phyloP scores from a whole-genome alignment of 2,329 filamentous ascomycete species.

The Ceratocystiopsis sp. region DNA sequence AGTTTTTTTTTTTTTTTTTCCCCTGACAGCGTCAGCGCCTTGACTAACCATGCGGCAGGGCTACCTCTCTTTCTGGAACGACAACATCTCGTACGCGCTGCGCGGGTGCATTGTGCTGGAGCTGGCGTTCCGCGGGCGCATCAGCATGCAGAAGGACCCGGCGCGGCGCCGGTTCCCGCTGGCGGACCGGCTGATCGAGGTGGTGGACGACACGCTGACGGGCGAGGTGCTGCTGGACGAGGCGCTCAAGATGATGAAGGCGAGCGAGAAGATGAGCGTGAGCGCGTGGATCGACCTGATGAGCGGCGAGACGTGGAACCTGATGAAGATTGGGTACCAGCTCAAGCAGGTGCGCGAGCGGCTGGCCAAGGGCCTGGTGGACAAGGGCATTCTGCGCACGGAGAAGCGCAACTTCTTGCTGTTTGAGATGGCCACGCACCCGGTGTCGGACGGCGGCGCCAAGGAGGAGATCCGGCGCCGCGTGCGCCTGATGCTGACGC shows the following conservation, averaged over 20 bases:
- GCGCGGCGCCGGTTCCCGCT: slow-evolving; percentile 81
- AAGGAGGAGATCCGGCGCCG: slow-evolving; percentile 94
- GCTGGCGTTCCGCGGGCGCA: slow-evolving; percentile 82
- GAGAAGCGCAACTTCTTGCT: slow-evolving; percentile 99
- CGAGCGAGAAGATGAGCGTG: slow-evolving; percentile 99
- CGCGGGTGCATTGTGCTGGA: slow-evolving; percentile 97
- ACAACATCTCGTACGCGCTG: slow-evolving; percentile 97
- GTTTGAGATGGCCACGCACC: slow-evolving; percentile 99
- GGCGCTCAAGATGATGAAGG: slow-evolving; percentile 99
- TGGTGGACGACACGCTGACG: slow-evolving; percentile 89
- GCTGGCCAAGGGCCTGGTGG: slow-evolving; percentile 88
- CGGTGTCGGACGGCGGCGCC: slow-evolving; percentile 85
- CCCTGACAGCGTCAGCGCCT: not conserved
- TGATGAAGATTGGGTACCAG: slow-evolving; percentile 99
- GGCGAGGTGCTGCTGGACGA: slow-evolving; percentile 96
- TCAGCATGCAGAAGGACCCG: slow-evolving; percentile 97
- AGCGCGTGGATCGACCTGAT: slow-evolving; percentile 98
- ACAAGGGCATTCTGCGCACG: slow-evolving; percentile 95
- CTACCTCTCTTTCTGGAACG: slow-evolving; percentile 99
- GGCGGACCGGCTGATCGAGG: slow-evolving; percentile 86
- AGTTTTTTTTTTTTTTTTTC: too few relatives aligned
- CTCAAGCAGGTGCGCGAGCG: slow-evolving; percentile 97
- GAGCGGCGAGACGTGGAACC: slow-evolving; percentile 98
- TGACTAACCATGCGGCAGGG: slow-evolving; percentile 41
- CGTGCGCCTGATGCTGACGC: slow-evolving; percentile 81